Conservation (phyloP, 371 early-diverging fungal species). For the Syncephalastrum monosporum region DNA sequence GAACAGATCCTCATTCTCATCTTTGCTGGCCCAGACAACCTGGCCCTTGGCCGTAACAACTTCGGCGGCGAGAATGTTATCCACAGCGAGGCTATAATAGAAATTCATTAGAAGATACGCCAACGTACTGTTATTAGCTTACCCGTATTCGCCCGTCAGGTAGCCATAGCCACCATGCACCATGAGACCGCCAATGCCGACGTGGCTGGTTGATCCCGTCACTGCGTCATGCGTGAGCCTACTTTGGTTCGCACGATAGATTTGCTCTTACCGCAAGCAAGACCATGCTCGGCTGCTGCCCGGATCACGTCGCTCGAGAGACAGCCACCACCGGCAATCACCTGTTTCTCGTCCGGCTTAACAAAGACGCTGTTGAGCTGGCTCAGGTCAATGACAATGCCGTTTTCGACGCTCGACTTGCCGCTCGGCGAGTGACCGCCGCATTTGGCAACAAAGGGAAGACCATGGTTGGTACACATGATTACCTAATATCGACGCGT, state of each 20-base stretch:
- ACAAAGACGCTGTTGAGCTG: slow-evolving; percentile 21
- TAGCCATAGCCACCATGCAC: slow-evolving; percentile 49
- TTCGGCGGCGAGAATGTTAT: slow-evolving; percentile 47
- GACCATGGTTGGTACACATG: slow-evolving; percentile 16
- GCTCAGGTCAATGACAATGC: slow-evolving; percentile 43
- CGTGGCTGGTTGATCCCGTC: slow-evolving; percentile 35
- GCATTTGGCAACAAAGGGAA: slow-evolving; percentile 39
- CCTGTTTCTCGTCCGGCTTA: slow-evolving; percentile 22
- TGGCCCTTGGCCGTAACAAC: slow-evolving; percentile 52
- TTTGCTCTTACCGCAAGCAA: slow-evolving; percentile 38
- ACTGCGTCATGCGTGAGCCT: slow-evolving; percentile 14
- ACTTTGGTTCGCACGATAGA: slow-evolving; percentile 6
- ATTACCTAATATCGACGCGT: slow-evolving; percentile 16
- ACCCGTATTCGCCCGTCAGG: slow-evolving; percentile 42
- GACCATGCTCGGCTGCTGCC: slow-evolving; percentile 34
- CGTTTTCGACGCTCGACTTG: slow-evolving; percentile 33
- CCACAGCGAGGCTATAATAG: slow-evolving; percentile 34
- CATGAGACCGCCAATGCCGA: slow-evolving; percentile 45
- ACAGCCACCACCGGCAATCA: slow-evolving; percentile 40
- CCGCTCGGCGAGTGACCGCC: slow-evolving; percentile 65
- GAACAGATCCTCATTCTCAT: slow-evolving; percentile 51
- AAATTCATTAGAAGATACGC: not conserved
- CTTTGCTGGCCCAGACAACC: slow-evolving; percentile 36
- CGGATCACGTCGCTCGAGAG: slow-evolving; percentile 34
- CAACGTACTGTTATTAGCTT: not conserved